phyloP scores from a whole-genome alignment of 495 filamentous ascomycete species.

The Tuber calosporum region DNA sequence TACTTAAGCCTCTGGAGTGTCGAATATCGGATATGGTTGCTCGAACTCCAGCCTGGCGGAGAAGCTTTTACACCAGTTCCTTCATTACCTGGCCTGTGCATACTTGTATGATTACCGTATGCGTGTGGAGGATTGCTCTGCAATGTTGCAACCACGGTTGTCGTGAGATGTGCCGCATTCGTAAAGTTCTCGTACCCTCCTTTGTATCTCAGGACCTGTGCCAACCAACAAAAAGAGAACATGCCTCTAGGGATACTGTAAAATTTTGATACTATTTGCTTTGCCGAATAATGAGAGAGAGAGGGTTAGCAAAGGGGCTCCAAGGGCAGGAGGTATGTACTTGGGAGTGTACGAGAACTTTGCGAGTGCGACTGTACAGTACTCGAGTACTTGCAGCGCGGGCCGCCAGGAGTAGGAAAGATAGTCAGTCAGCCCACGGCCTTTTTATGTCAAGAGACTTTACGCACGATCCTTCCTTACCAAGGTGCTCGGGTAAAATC shows the following conservation, averaged over 20 bases:
- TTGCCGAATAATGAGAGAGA: too few relatives aligned
- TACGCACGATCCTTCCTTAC: too few relatives aligned
- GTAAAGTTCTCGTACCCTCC: too few relatives aligned
- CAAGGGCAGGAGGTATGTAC: too few relatives aligned
- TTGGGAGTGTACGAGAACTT: too few relatives aligned
- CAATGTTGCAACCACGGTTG: background rate
- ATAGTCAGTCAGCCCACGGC: constrained; percentile 12
- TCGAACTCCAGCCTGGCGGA: constrained; percentile 46
- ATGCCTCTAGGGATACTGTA: too few relatives aligned
- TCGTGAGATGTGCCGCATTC: constrained; percentile 23
- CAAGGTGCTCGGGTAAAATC: background rate
- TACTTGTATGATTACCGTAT: too few relatives aligned
- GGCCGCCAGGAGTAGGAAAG: constrained; percentile 47
- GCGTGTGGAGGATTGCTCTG: constrained; percentile 21
- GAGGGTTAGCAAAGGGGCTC: too few relatives aligned
- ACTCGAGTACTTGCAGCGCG: constrained; percentile 11
- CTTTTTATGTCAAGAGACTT: background rate
- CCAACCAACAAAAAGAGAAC: too few relatives aligned
- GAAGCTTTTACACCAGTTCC: constrained; percentile 49
- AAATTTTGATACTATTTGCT: too few relatives aligned
- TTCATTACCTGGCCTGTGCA: constrained; percentile 69
- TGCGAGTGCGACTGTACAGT: too few relatives aligned
- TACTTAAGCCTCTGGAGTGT: constrained; percentile 63
- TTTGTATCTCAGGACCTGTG: too few relatives aligned
- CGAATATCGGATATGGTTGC: constrained; percentile 57